Evolutionary conservation across 805 yeast species (phyloP).

Genomic region (Candida dajiaensis): DNA sequence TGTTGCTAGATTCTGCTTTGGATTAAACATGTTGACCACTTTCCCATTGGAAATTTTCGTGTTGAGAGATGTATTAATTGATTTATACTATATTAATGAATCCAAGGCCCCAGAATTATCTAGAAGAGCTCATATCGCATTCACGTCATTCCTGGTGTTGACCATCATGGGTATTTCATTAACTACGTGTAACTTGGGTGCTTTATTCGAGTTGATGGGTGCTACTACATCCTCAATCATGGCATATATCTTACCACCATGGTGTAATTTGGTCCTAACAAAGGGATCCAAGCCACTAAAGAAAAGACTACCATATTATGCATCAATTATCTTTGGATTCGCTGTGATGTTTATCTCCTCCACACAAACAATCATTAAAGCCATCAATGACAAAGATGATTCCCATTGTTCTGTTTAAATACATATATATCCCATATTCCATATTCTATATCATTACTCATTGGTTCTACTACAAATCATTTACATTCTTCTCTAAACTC

Average conservation of each 20-base stretch:
- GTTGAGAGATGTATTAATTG: constrained; percentile 78
- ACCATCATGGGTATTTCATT: constrained; percentile 72
- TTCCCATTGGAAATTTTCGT: constrained; percentile 89
- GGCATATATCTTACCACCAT: constrained; percentile 90
- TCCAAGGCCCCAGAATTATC: constrained; percentile 37
- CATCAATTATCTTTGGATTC: constrained; percentile 66
- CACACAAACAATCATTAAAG: constrained; percentile 53
- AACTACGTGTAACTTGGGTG: constrained; percentile 82
- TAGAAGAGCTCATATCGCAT: constrained; percentile 45
- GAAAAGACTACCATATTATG: constrained; percentile 51
- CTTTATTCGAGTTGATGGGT: constrained; percentile 84
- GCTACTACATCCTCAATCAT: constrained; percentile 88
- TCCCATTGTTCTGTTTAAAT: constrained; percentile 16
- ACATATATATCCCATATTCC: background rate
- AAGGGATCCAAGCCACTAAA: constrained; percentile 31
- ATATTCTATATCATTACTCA: background rate
- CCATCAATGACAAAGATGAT: constrained; percentile 12
- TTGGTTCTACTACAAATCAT: no score
- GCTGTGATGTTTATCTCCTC: constrained; percentile 79
- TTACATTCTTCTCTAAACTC: no score
- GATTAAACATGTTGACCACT: constrained; percentile 88
- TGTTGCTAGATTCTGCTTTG: constrained; percentile 85
- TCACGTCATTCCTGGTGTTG: constrained; percentile 62
- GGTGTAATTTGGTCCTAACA: constrained; percentile 69
- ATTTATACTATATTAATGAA: constrained; percentile 38